phyloP scores from a whole-genome alignment of 2,329 filamentous ascomycete genomes.

The Aspergillus candidus region DNA sequence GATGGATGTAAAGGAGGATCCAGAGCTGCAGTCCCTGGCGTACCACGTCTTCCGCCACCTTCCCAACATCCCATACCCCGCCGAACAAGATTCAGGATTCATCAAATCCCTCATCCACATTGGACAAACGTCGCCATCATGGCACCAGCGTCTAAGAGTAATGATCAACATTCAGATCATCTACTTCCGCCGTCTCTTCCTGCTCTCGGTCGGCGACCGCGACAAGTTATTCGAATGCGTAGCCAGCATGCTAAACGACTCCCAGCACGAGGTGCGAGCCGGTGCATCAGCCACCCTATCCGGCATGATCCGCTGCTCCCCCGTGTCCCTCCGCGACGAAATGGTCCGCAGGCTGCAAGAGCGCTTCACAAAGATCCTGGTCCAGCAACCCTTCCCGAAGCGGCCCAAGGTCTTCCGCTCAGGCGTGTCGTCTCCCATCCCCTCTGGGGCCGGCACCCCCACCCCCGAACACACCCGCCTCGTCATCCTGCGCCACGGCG shows the following conservation, averaged over 20 bases:
- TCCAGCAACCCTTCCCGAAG: slow-evolving; percentile 82
- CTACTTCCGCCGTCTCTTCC: slow-evolving; percentile 92
- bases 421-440: slow-evolving; percentile 37
- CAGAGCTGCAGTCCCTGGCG: slow-evolving; percentile 85
- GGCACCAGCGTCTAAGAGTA: slow-evolving; percentile 92
- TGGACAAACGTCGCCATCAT: slow-evolving; percentile 74
- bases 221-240: slow-evolving; percentile 82
- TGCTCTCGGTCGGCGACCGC: slow-evolving; percentile 69
- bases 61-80: slow-evolving; percentile 87
- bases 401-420: slow-evolving; percentile 36
- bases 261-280: slow-evolving; percentile 87
- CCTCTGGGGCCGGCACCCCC: slow-evolving; percentile 43
- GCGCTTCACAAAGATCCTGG: slow-evolving; percentile 72
- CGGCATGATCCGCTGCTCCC: slow-evolving; percentile 97
- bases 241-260: slow-evolving; percentile 88
- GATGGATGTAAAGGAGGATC: slow-evolving; percentile 99
- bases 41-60: slow-evolving; percentile 97
- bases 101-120: slow-evolving; percentile 82
- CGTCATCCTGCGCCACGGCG: slow-evolving; percentile 77
- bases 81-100: slow-evolving; percentile 77
- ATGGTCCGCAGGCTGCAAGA: slow-evolving; percentile 70
- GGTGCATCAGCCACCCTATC: slow-evolving; percentile 89
- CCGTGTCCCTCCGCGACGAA: slow-evolving; percentile 67
- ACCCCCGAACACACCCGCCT: slow-evolving; percentile 60
- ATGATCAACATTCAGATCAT: slow-evolving; percentile 98